Evolutionary conservation across 371 early-diverging fungal species (phyloP).

Genomic region (Mucor racemosus): DNA sequence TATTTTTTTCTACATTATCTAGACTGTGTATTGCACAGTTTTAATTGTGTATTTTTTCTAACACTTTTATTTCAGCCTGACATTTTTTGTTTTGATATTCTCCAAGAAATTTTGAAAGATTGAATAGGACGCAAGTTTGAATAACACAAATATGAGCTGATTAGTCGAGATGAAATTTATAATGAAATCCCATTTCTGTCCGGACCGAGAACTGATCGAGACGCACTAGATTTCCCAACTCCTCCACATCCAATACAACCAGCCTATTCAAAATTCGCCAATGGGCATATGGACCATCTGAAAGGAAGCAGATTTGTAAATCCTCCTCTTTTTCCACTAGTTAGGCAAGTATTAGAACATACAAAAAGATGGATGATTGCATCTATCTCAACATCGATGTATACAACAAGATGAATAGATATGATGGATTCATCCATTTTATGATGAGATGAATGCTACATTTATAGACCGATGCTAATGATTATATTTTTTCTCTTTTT

Average conservation of each 20-base stretch:
- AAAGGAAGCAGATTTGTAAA: slow-evolving; percentile 1
- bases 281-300: slow-evolving; percentile 10
- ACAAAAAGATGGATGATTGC: slow-evolving; percentile 8
- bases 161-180: too few species aligned
- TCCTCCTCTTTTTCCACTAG: slow-evolving; percentile 17
- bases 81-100: too few species aligned
- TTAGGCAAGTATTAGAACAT: slow-evolving; percentile 10
- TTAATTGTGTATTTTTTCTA: too few species aligned
- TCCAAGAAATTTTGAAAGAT: too few species aligned
- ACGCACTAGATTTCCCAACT: not conserved
- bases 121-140: too few species aligned
- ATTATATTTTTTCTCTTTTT: not conserved
- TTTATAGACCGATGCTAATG: not conserved
- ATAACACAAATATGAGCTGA: too few species aligned
- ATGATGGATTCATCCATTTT: slow-evolving; percentile 1
- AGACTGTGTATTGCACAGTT: too few species aligned
- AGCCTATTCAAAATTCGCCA: not conserved
- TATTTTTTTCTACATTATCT: too few species aligned
- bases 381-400: slow-evolving; percentile 4
- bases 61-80: too few species aligned
- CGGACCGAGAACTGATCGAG: not conserved
- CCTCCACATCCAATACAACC: not conserved
- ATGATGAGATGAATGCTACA: not conserved
- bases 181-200: not conserved
- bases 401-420: not conserved